Conservation (phyloP, 2,329 filamentous ascomycete species). For the Calycina herbarum region DNA sequence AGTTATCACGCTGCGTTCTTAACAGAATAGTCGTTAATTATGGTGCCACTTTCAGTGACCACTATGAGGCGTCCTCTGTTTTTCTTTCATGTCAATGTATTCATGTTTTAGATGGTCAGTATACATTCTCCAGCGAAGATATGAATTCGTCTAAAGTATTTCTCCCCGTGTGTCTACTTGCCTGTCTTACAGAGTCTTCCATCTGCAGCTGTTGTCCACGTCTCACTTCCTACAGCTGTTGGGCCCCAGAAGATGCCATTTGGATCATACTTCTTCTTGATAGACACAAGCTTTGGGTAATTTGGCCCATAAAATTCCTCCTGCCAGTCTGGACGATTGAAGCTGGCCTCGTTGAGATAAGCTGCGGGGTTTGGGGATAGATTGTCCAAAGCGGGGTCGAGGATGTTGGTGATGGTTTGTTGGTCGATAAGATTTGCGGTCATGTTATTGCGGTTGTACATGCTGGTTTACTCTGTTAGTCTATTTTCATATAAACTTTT, state of each 20-base stretch:
- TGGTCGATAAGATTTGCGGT: neutral
- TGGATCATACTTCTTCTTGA: slow-evolving; percentile 55
- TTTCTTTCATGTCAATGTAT: too few species aligned
- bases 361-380: slow-evolving; percentile 44
- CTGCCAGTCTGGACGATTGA: slow-evolving; percentile 45
- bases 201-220: slow-evolving; percentile 44
- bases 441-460: neutral
- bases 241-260: slow-evolving; percentile 47
- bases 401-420: neutral
- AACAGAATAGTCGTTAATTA: too few species aligned
- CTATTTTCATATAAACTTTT: too few species aligned
- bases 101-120: too few species aligned
- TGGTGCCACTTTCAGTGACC: too few species aligned
- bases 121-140: too few species aligned
- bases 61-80: too few species aligned
- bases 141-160: too few species aligned
- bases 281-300: slow-evolving; percentile 42
- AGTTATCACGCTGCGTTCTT: too few species aligned
- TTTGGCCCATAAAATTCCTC: slow-evolving; percentile 48
- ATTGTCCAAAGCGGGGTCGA: neutral
- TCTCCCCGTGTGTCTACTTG: neutral
- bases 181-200: slow-evolving; percentile 44
- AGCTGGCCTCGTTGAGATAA: slow-evolving; percentile 55
- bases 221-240: slow-evolving; percentile 52
- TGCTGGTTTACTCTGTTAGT: neutral